phyloP scores from a whole-genome alignment of 192 early-diverging fungal species.

The Coemansia furcata region DNA sequence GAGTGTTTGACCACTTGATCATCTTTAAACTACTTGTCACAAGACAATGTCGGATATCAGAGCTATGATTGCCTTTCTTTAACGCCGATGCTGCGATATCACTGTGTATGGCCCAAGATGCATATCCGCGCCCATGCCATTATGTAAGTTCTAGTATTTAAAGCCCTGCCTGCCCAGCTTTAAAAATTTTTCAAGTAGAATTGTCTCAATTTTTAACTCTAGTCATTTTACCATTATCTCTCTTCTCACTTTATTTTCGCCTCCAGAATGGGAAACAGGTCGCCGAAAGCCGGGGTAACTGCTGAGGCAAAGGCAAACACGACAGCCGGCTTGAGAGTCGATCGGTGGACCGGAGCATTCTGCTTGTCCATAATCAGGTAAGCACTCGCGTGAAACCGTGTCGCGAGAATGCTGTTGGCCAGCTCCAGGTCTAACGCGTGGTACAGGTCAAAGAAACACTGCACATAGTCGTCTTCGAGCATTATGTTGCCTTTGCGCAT shows the following conservation, averaged over 20 bases:
- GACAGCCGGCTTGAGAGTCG: too few relatives aligned
- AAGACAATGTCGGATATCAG: neutral
- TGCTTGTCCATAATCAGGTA: too few relatives aligned
- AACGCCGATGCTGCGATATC: neutral
- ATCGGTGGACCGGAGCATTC: too few relatives aligned
- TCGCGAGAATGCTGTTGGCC: too few relatives aligned
- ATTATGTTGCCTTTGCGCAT: neutral
- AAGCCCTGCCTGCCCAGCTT: neutral
- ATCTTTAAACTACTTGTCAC: neutral
- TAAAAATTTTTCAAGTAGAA: neutral
- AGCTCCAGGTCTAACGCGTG: too few relatives aligned
- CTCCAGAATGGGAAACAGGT: too few relatives aligned
- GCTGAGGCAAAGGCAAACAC: too few relatives aligned
- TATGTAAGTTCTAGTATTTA: neutral
- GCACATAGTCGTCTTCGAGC: neutral
- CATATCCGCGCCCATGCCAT: neutral
- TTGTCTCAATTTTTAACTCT: neutral
- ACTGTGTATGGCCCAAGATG: neutral
- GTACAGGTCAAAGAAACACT: neutral
- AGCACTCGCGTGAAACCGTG: too few relatives aligned
- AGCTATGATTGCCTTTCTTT: neutral
- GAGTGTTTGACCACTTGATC: too few relatives aligned
- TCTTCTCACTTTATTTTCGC: neutral
- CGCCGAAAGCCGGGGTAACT: too few relatives aligned
- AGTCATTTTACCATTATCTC: neutral